Conservation (phyloP, 2,329 filamentous ascomycete species). For the Pseudopyricularia javanii region DNA sequence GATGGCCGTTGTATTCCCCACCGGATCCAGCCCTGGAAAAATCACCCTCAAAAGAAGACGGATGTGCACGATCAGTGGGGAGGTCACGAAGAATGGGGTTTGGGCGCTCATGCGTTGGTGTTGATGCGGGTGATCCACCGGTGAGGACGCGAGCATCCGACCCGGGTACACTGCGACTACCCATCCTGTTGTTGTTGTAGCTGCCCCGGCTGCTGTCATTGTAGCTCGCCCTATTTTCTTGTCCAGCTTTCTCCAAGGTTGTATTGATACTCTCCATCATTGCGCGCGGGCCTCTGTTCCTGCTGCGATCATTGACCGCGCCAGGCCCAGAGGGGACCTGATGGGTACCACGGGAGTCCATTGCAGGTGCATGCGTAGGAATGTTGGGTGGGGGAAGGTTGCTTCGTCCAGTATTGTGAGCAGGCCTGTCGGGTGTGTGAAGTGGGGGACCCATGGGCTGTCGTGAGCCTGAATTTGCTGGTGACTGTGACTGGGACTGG, state of each 20-base stretch:
- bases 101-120: conserved; percentile 34
- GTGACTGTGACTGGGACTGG: conserved; percentile 11
- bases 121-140: conserved; percentile 37
- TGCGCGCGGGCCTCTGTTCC: conserved; percentile 25
- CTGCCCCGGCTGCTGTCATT: conserved; percentile 7
- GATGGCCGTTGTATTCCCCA: conserved; percentile 22
- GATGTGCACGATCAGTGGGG: conserved; percentile 4
- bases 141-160: conserved; percentile 46
- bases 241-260: conserved; percentile 1
- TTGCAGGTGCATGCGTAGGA: background rate
- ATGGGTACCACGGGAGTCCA: background rate
- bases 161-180: conserved; percentile 31
- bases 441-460: conserved; percentile 1
- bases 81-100: conserved; percentile 27
- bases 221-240: background rate
- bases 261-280: conserved; percentile 43
- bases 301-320: conserved; percentile 22
- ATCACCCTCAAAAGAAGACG: background rate
- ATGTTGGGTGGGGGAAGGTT: background rate
- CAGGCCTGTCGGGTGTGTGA: background rate
- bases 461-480: conserved; percentile 8
- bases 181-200: conserved; percentile 21
- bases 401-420: background rate
- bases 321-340: conserved; percentile 18
- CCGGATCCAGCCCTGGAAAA: conserved; percentile 10